Evolutionary conservation across 495 filamentous ascomycete species (phyloP).

Genomic region (Cetradonia linearis): DNA sequence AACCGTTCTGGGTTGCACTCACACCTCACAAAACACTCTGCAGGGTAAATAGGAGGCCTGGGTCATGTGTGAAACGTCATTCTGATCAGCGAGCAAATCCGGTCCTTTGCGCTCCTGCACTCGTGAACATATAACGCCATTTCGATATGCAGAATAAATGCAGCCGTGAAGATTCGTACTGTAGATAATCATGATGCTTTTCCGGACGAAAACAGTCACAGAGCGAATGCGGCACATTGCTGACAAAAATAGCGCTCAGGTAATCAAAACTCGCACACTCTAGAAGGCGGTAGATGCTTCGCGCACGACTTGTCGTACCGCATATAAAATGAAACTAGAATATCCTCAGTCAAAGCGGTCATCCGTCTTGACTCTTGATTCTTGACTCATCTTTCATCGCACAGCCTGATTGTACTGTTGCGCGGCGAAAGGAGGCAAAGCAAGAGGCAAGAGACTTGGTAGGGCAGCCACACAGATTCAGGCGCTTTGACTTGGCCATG

Average conservation of each 20-base stretch:
- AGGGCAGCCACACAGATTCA: slow-evolving; percentile 18
- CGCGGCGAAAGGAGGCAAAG: background rate
- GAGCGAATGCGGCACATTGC: slow-evolving; percentile 6
- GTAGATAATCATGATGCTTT: slow-evolving; percentile 11
- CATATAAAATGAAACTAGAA: background rate
- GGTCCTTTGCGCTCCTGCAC: background rate
- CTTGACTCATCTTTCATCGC: slow-evolving; percentile 6
- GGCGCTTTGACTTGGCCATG: slow-evolving; percentile 9
- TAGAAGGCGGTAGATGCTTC: slow-evolving; percentile 13
- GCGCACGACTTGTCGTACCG: background rate
- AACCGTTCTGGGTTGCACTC: background rate
- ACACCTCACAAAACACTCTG: background rate
- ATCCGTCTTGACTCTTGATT: background rate
- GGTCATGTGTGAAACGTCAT: slow-evolving; percentile 5
- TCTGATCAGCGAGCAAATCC: background rate
- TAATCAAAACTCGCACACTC: slow-evolving; percentile 5
- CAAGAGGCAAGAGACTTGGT: slow-evolving; percentile 2
- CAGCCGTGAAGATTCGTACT: background rate
- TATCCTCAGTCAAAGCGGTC: slow-evolving; percentile 1
- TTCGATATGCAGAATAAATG: slow-evolving; percentile 4
- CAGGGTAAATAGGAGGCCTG: background rate
- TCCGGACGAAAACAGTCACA: background rate
- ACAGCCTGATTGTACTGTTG: slow-evolving; percentile 8
- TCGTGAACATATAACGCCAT: background rate
- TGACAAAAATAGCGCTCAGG: slow-evolving; percentile 13